Conservation (phyloP, 257 asterid species). For the Jaltomata sinuosa region DNA sequence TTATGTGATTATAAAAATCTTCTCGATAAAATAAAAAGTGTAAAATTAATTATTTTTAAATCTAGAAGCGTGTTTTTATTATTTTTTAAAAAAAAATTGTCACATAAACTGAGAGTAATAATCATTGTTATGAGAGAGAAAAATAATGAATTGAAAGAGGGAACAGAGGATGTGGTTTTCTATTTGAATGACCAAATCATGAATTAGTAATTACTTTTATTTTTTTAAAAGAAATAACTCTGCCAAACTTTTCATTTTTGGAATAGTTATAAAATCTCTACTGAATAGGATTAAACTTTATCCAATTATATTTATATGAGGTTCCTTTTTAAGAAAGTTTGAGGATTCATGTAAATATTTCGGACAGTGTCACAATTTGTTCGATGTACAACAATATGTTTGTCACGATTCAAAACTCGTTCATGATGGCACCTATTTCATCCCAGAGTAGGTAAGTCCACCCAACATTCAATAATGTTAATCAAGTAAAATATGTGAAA, state of each 20-base stretch:
- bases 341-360: not conserved
- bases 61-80: no score
- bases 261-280: not conserved
- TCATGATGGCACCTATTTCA: no score
- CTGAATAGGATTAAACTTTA: not conserved
- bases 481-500: no score
- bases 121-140: no score
- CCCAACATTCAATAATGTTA: no score
- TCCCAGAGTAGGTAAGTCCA: no score
- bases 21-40: no score
- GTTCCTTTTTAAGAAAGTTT: not conserved
- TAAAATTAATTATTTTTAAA: no score
- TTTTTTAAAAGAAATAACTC: not conserved
- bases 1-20: no score
- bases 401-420: no score
- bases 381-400: not conserved
- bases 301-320: not conserved
- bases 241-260: not conserved
- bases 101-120: no score
- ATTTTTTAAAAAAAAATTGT: no score
- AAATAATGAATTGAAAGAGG: not conserved
- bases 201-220: not conserved
- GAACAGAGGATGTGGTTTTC: not conserved
- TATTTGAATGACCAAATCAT: not conserved
- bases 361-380: not conserved